phyloP scores from a whole-genome alignment of 176 grass and related monocot genomes.

The Chloris gayana region DNA sequence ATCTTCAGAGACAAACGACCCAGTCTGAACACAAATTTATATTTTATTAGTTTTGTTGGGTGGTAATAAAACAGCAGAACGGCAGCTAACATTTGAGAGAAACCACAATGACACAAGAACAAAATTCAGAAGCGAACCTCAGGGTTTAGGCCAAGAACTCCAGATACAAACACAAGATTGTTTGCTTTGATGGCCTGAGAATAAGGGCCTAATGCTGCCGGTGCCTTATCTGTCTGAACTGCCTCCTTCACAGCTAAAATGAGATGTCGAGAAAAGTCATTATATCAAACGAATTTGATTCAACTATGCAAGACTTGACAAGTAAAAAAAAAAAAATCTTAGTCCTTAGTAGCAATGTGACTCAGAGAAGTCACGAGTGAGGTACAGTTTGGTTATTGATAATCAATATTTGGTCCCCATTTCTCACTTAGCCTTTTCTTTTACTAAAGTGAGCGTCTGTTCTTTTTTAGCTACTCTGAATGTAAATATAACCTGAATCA shows the following conservation, averaged over 20 bases:
- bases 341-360: not conserved
- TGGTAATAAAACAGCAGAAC: not conserved
- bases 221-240: slow-evolving; percentile 84
- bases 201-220: slow-evolving; percentile 89
- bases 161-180: slow-evolving; percentile 95
- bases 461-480: no score
- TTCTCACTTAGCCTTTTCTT: not conserved
- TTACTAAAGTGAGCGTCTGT: not conserved
- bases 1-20: slow-evolving; percentile 84
- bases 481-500: not conserved
- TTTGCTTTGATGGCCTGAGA: slow-evolving; percentile 97
- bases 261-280: not conserved
- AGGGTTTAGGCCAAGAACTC: slow-evolving; percentile 87
- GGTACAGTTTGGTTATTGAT: no score
- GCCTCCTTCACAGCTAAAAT: slow-evolving; percentile 69
- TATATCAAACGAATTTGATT: not conserved
- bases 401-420: not conserved
- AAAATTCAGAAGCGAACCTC: slow-evolving; percentile 56
- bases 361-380: not conserved
- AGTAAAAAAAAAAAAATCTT: not conserved
- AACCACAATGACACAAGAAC: slow-evolving; percentile 9
- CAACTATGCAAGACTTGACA: not conserved
- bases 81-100: not conserved
- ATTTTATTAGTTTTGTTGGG: not conserved
- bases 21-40: slow-evolving; percentile 56